Base-by-base conservation (phyloP, 805 yeast genomes). In the Metschnikowia lochheadii region DNA sequence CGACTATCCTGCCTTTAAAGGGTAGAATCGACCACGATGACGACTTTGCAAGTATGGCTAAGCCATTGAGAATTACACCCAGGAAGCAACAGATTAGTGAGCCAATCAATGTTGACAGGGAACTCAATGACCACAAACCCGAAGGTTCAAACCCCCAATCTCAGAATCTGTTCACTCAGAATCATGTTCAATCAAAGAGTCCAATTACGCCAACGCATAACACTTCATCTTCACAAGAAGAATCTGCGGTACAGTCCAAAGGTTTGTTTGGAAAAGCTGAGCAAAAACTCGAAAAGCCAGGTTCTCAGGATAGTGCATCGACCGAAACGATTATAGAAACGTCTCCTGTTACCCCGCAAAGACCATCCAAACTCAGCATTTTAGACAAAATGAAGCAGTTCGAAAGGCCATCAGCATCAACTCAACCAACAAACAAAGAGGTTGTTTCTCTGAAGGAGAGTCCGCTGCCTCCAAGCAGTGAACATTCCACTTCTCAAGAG, bases 341-440 rank as follows among this genome's bases (percentile, higher is more conserved):
- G 6, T 32, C 38, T 33, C 37, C 45, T 10, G 45, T n/a, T 6
- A 33, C 45, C 6, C 45, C 46, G 4, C 17, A 39, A n/a, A 35
- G 34, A 23, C 34, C 46, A 23, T 32, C 34, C n/a, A 45, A 45
- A 32, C 23, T 48, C 4, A 46, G 46, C 29, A 68, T 72, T 14
- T 58, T 69, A 48, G 75, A 71, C 49, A 67, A 65, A 55, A 70
- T 72, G 18, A 68, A 63, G 53, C 69, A 69, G 46, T 72, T 70
- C 52, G 76, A 71, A 52, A 35, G 26, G 15, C 40, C 40, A 14
- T 21, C 31, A 14, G 40, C 31, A 10, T 18, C 35, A 29, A 15
- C 15, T 34, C 33, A 21, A 17, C 23, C 17, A 23, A 14, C 29
- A 4, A 18, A 42, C 29, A 20, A 18, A 14, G 45, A 41, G 7